Base-by-base conservation (phyloP, 306 rosid species). In the Morella rubra region DNA sequence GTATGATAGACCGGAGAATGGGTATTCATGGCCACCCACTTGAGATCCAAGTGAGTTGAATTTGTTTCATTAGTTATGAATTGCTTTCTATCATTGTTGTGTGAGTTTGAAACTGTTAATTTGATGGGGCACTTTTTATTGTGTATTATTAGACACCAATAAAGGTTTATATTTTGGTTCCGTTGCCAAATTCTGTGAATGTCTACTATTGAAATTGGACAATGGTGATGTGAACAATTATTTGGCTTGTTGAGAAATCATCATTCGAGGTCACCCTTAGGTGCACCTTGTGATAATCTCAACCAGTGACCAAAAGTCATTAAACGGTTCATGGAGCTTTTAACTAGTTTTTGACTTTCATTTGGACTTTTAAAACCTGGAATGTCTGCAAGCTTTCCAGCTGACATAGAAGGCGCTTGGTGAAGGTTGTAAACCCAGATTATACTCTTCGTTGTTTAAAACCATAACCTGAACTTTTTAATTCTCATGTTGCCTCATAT, bases 21-120 rank as follows among this genome's bases (percentile, higher is more conserved):
- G 99, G 99, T 44, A 96, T 91, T 81, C 98, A 92, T 77, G 99
- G 99, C 19, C 99, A 96, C 77, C 99, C 98, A 73, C 97, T 95
- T 76, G 98, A 95, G 84, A 95, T 95, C 84, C 99, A 95, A 79
- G 98, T 93, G 82, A 88, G 92, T 87, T 50, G 32, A 47, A 60
- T 45, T 41, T 51, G 18, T 77, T 49, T 37, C 6, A 69, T 32
- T 22, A 61, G 40, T 72, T 59, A n/a, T 1, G 2, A 15, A 53
- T 44, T 67, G 49, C n/a, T 58, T 72, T 54, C 11, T 18, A 71
- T 55, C 49, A 22, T 51, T 8, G 19, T 12, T 50, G 62, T 41
- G 20, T 22, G 27, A 42, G 44, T 44, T 45, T 37, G 14, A 11
- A 69, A 64, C 15, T 51, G 18, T 69, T 45, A 59, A 59, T 8